phyloP scores from a whole-genome alignment of 2,329 filamentous ascomycete genomes.

The Fusarium penzigii region DNA sequence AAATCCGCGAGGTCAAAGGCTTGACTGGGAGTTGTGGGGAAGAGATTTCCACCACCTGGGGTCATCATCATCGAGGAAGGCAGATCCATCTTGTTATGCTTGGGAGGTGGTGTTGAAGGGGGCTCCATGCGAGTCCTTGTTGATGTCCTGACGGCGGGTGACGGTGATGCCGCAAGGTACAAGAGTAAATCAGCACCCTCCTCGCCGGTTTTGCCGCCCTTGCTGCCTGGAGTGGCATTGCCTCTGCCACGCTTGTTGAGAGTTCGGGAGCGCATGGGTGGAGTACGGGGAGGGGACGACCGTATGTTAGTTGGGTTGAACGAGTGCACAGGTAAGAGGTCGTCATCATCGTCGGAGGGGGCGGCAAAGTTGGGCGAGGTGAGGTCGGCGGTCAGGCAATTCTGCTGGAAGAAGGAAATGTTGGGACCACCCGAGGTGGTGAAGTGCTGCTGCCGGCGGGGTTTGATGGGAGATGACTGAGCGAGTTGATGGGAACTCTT shows the following conservation, averaged over 20 bases:
- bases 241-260: constrained; percentile 52
- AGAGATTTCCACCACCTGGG: constrained; percentile 68
- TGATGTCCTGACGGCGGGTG: constrained; percentile 66
- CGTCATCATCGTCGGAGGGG: constrained; percentile 78
- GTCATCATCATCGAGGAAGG: constrained; percentile 91
- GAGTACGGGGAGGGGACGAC: constrained; percentile 84
- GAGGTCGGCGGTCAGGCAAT: constrained; percentile 66
- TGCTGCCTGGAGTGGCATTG: constrained; percentile 39
- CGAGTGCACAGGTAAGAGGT: constrained; percentile 74
- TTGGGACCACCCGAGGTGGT: constrained; percentile 70
- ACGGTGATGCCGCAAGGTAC: constrained; percentile 89
- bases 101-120: constrained; percentile 75
- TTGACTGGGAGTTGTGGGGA: constrained; percentile 78
- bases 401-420: constrained; percentile 76
- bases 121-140: constrained; percentile 57
- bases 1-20: constrained; percentile 94
- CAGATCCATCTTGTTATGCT: constrained; percentile 65
- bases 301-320: constrained; percentile 65
- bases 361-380: constrained; percentile 62
- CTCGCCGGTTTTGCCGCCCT: constrained; percentile 64
- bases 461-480: constrained; percentile 84
- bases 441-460: constrained; percentile 73
- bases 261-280: constrained; percentile 63
- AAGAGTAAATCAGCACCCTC: constrained; percentile 80
- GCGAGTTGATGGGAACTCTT: constrained; percentile 75